Conservation (phyloP, 2,329 filamentous ascomycete species). For the Mycosphaerella sp. region DNA sequence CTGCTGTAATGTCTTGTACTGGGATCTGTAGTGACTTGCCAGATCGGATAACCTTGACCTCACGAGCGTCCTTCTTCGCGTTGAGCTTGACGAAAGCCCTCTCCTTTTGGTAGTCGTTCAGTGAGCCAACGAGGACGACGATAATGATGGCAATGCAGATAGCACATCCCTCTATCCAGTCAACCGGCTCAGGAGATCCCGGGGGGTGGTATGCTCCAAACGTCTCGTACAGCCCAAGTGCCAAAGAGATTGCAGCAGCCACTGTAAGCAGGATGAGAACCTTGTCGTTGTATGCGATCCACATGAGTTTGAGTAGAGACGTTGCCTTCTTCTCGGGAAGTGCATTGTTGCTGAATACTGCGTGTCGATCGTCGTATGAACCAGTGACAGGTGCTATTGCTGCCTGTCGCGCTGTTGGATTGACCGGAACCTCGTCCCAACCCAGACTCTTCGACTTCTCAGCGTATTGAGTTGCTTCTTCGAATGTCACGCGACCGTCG, state of each 20-base stretch:
- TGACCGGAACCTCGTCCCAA: slow-evolving; percentile 23
- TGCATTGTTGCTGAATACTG: slow-evolving; percentile 63
- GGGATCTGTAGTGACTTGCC: slow-evolving; percentile 64
- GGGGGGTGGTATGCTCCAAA: slow-evolving; percentile 46
- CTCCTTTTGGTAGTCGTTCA: slow-evolving; percentile 78
- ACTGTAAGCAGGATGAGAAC: slow-evolving; percentile 65
- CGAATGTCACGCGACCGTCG: slow-evolving; percentile 60
- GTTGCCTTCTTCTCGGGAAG: slow-evolving; percentile 65
- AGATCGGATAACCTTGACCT: slow-evolving; percentile 68
- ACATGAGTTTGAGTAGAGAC: slow-evolving; percentile 63
- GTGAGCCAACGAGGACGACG: slow-evolving; percentile 68
- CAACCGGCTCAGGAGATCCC: slow-evolving; percentile 41
- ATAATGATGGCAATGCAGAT: slow-evolving; percentile 71
- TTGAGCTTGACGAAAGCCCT: slow-evolving; percentile 74
- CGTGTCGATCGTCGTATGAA: slow-evolving; percentile 57
- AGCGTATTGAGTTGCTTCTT: slow-evolving; percentile 46
- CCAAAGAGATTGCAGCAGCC: slow-evolving; percentile 67
- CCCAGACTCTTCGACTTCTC: slow-evolving; percentile 24
- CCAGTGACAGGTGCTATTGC: slow-evolving; percentile 21
- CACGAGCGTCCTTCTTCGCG: slow-evolving; percentile 68
- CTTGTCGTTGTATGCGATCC: slow-evolving; percentile 79
- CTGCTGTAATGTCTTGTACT: slow-evolving; percentile 64
- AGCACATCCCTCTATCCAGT: slow-evolving; percentile 80
- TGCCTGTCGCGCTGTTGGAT: slow-evolving; percentile 22
- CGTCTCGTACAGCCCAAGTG: slow-evolving; percentile 64